Evolutionary conservation across 1,139 yeast species (phyloP), one percentile per base, ranked within the genome.

Genomic region (Trichomonascaceae sp.): DNA sequence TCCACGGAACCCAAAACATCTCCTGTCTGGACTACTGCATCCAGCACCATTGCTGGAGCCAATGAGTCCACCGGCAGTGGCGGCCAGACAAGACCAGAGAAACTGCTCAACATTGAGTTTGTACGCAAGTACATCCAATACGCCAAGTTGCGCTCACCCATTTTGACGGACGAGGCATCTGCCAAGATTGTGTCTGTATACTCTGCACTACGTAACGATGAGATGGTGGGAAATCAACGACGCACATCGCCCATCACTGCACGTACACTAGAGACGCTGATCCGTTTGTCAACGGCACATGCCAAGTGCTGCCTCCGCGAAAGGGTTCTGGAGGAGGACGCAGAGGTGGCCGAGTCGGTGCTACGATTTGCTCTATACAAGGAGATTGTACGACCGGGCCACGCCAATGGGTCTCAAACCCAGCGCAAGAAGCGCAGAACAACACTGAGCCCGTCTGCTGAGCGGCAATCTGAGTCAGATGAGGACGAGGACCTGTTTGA

Each of bases 241-340:
- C 75, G 81, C 46, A 85, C 96, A 3, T 80, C 94, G 1, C 98
- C 99, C 27, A 84, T 92, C 45, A 89, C 99, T 2, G 95, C 98
- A 16, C 82, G 99, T 74, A 92, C 98, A 3, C 66, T 89, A 47
- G 99, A 89, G 61, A 89, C 99, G 0, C 67, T 89, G 47, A 89
- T 89, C 55, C 93, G 99, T 65, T 65, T 89, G 41, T 70, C 97
- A 1, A 82, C 97, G 1, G 98, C 98, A 0, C 99, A 89, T 57
- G 98, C 99, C 16, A 89, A 89, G 54, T 84, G 89, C 11, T 68
- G 98, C 48, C 65, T 89, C 36, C 79, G 94, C 16, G 71, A 71
- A 46, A 66, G 72, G 2, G 77, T 89, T 15, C 84, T 78, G 27
- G 71, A 71, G 20, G 68, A 67, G 43, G 99, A 89, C 58, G 94